phyloP scores from a whole-genome alignment of 306 rosid species.

The Fragaria vesca region DNA sequence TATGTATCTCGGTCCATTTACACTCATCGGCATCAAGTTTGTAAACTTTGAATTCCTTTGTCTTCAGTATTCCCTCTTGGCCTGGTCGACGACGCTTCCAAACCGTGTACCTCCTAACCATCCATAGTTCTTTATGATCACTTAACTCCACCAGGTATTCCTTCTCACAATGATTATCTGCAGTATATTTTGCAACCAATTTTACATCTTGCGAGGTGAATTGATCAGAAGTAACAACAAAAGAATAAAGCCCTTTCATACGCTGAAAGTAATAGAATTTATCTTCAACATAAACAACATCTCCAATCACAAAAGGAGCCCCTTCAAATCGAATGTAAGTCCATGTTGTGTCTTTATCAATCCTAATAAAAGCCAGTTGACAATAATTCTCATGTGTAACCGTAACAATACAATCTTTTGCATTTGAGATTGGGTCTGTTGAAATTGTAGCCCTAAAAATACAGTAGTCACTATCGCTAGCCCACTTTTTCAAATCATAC shows the following conservation, averaged over 20 bases:
- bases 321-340: not conserved
- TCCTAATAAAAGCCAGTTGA: not conserved
- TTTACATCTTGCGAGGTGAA: not conserved
- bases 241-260: not conserved
- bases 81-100: too few species aligned
- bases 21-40: not conserved
- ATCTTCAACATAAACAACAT: not conserved
- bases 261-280: not conserved
- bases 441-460: not conserved
- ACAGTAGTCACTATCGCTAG: not conserved
- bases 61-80: not conserved
- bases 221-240: not conserved
- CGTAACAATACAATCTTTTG: not conserved
- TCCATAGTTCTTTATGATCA: not conserved
- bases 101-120: not conserved
- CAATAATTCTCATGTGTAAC: not conserved
- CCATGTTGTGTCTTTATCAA: not conserved
- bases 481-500: too few species aligned
- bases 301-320: not conserved
- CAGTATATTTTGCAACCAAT: not conserved
- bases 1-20: not conserved
- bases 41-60: not conserved
- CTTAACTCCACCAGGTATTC: not conserved
- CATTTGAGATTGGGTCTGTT: not conserved
- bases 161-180: not conserved